Base-by-base conservation (phyloP, 495 filamentous ascomycete species). In the Penicillium herquei region DNA sequence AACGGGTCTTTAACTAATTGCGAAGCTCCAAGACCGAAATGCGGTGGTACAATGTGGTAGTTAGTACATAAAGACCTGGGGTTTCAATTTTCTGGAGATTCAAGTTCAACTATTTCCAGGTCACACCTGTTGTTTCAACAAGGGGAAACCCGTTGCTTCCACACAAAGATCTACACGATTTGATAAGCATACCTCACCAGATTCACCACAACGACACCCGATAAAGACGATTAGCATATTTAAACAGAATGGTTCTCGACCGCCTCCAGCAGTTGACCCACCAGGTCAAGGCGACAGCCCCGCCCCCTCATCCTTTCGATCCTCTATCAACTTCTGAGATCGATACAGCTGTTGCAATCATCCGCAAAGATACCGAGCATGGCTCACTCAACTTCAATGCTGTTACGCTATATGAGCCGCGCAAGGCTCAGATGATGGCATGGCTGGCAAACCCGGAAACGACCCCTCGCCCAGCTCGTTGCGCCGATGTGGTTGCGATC, bases 401-500 rank as follows among this genome's bases (percentile, higher is more conserved):
- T 4, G 85, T 96, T 50, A 87, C 90, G n/a, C 74, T 96, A 9
- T 89, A 83, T 46, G 93, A 96, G 76, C 92, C 92, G 13, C 85
- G 84, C 59, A 96, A 96, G 79, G 84, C 79, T 31, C 85, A 92
- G 64, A 95, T 96, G 90, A 77, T 86, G 63, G 83, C 81, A 48
- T 98, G 92, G 91, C 67, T 96, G 2, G 83, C 76, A 34, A 76
- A 85, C 51, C 82, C 88, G 11, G 71, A 83, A 43, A 78, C 73
- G 11, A 73, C 75, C 0, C 80, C 85, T 10, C 81, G 87, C 8
- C 92, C 92, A 21, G 69, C 77, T 18, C 81, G 92, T 59, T 73
- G 88, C 14, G 92, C 92, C 2, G 92, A 97, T 70, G 79, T 96
- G 1, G 90, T 96, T 26, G 88, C 85, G n/a, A 91, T 96, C 70